Evolutionary conservation across 176 grass and related monocot species (phyloP), one percentile per base, ranked within the genome.

Genomic region (Oryza meridionalis): DNA sequence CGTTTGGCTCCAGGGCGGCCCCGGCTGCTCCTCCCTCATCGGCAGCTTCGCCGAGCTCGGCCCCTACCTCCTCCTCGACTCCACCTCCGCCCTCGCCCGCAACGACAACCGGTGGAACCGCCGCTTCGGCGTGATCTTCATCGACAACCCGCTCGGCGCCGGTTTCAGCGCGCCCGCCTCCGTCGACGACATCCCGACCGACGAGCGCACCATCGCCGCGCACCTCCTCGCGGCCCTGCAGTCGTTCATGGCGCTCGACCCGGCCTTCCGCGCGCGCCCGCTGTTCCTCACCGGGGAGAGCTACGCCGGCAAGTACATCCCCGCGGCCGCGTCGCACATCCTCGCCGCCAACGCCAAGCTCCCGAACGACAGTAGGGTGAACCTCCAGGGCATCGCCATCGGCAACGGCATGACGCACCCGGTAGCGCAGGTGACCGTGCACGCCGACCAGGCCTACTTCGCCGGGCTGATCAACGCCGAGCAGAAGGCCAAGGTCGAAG

Each of bases 261-360:
- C 38, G 32, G 15, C 50, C 67, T 90, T 92, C 80, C 88, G 70
- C 24, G 31, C 62, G 7, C 86, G 90, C 5, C 90, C 93, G 11
- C 65, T 96, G 32, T 96, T 88, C 80, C 70, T 96, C 70, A 83
- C 88, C 2, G 90, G 93, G 40, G 88, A 96, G 86, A 92, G 90
- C 90, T 96, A 96, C 75, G 90, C 86, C 26, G 93, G 88, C 25
- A 96, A 96, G 81, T 91, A 90, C 77, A 79, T 92, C 70, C 93
- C 93, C 12, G 64, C 88, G 40, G 65, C 88, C 1, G 84, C 86
- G 3, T 77, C 79, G 47, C 85, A 69, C 81, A 94, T 94, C 40
- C 59, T 91, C 13, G 74, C 42, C 10, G 66, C 70, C n/a, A 91
- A 87, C 47, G 31, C 10, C 45, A 45, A 12, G 24, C 71, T 89